Evolutionary conservation across 768 basidiomycete species (phyloP).

Genomic region (Boletus sp.): DNA sequence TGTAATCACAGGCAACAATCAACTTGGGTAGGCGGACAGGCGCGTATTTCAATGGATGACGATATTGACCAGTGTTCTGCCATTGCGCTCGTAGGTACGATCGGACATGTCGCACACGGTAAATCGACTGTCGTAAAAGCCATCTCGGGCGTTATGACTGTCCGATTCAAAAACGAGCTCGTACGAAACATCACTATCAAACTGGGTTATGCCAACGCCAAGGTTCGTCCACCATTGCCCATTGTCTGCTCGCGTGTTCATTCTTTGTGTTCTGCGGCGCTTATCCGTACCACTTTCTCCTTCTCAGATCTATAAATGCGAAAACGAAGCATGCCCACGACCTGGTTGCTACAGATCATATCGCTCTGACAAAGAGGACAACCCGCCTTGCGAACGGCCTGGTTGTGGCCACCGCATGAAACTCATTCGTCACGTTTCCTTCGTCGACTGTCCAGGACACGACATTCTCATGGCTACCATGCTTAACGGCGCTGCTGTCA

Average conservation of each 20-base stretch:
- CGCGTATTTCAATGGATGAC: background rate
- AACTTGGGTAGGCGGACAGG: slow-evolving; percentile 63
- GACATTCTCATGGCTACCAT: slow-evolving; percentile 99
- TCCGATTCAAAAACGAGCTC: slow-evolving; percentile 98
- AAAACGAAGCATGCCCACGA: slow-evolving; percentile 88
- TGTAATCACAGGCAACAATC: slow-evolving; percentile 76
- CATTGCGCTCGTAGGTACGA: slow-evolving; percentile 65
- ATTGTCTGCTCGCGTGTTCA: background rate
- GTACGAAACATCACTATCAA: slow-evolving; percentile 99
- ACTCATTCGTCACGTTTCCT: slow-evolving; percentile 94
- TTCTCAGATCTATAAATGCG: slow-evolving; percentile 93
- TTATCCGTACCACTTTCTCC: slow-evolving; percentile 7
- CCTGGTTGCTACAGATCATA: slow-evolving; percentile 95
- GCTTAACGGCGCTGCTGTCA: slow-evolving; percentile 99
- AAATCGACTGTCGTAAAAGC: slow-evolving; percentile 98
- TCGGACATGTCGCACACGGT: slow-evolving; percentile 98
- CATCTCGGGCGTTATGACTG: slow-evolving; percentile 97
- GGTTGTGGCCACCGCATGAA: slow-evolving; percentile 91
- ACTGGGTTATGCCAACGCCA: slow-evolving; percentile 98
- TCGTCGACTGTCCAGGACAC: slow-evolving; percentile 97
- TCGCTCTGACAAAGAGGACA: slow-evolving; percentile 90
- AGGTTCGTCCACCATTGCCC: slow-evolving; percentile 54
- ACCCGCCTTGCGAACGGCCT: slow-evolving; percentile 89
- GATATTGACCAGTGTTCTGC: slow-evolving; percentile 6
- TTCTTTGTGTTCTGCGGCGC: background rate